phyloP scores from a whole-genome alignment of 1,139 yeast genomes.

The Kodamaea derodonti region DNA sequence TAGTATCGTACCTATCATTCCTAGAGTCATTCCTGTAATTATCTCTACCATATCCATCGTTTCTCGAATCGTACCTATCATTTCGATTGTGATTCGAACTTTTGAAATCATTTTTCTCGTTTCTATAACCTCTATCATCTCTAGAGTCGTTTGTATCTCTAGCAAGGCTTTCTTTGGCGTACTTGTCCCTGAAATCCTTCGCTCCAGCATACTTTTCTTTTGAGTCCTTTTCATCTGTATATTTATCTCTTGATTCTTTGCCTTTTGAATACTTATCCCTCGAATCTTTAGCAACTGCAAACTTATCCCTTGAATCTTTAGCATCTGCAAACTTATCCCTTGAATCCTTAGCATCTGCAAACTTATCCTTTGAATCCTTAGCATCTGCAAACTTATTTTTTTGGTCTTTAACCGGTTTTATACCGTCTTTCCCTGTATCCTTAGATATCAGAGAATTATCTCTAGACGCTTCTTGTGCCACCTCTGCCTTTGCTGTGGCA shows the following conservation, averaged over 20 bases:
- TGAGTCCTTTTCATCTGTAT: not conserved
- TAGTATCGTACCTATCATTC: conserved; percentile 1
- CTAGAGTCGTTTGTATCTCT: conserved; percentile 1
- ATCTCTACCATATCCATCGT: conserved; percentile 1
- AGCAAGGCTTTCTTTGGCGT: too few relatives aligned
- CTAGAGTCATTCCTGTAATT: conserved; percentile 1
- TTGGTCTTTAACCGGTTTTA: not conserved
- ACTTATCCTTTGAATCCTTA: not conserved
- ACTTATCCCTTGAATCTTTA: not conserved
- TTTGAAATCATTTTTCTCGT: too few relatives aligned
- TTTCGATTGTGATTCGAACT: too few relatives aligned
- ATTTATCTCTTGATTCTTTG: not conserved
- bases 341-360: not conserved
- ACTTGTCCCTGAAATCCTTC: not conserved
- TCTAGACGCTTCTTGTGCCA: conserved; percentile 8
- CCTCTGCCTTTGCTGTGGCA: not conserved
- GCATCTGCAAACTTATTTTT: not conserved
- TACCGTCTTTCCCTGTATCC: not conserved
- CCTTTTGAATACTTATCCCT: not conserved
- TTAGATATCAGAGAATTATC: too few relatives aligned
- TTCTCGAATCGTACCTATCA: conserved; percentile 3
- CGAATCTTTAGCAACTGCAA: not conserved
- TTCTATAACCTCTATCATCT: not conserved
- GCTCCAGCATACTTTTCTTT: not conserved
- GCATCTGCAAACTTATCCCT: not conserved